Base-by-base conservation (phyloP, 805 yeast species). In the Zygosaccharomyces siamensis region DNA sequence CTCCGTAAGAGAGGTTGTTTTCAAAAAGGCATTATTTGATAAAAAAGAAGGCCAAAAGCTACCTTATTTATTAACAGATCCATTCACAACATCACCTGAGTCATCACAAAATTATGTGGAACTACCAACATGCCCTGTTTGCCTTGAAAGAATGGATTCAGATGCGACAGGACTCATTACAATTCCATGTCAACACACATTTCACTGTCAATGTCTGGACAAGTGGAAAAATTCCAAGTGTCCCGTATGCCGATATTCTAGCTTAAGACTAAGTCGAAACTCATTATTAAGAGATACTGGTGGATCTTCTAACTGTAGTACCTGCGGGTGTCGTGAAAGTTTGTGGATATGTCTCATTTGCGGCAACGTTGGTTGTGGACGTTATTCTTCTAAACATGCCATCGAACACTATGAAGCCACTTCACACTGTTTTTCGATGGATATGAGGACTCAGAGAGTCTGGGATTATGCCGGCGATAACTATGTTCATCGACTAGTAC, bases 381-480 rank as follows among this genome's bases (percentile, higher is more conserved):
- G 97, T 52, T 89, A 89, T 64, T 86, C 88, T 45, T 78, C 78
- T 28, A 89, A 85, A 44, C 97, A 89, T 70, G 95, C 96, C 0
- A 79, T 88, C 45, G 79, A 83, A 51, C 97, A 89, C 66, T 90
- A 79, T 63, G 79, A 82, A 14, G 72, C 73, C 7, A 84, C 95
- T 0, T 82, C 84, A 5, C 97, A 89, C 65, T 86, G 96, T 58
- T 89, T 87, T 69, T 86, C 96, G 0, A 89, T 89, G 96, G 96
- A 89, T 60, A 72, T 87, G 40, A 68, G 74, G 8, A 79, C 95
- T 0, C 93, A 89, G 52, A 72, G 97, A 36, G 96, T 89, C 1
- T 89, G 97, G 97, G 97, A 89, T 64, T 89, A 89, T 63, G 89
- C 90, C 0, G 90, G 90, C 2, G 97, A 89, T 62, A 82, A 81